A percentile compares a stretch with the other conserved stretches of the same genome.
Conservation (phyloP, 805 yeast species). For the Lachancea kluyveri region DNA sequence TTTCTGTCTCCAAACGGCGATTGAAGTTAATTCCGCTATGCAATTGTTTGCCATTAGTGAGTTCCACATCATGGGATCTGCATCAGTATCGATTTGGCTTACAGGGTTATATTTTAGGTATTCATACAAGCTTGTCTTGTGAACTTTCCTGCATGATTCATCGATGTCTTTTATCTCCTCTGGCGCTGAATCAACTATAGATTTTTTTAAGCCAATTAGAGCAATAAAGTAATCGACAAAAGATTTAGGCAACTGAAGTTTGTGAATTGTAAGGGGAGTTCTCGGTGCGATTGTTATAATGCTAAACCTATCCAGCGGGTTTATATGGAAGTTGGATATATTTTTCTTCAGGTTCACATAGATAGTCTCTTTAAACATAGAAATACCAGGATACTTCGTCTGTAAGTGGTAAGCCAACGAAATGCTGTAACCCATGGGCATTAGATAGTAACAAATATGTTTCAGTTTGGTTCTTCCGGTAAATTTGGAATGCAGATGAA, state of each 20-base stretch:
- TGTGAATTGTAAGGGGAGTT: constrained; percentile 83
- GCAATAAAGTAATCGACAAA: constrained; percentile 18
- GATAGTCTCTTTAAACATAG: constrained; percentile 4
- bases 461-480: constrained; percentile 14
- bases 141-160: constrained; percentile 4
- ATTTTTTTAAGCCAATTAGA: constrained; percentile 13
- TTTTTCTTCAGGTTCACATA: not conserved
- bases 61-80: constrained; percentile 1
- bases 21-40: constrained; percentile 2
- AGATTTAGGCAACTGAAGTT: constrained; percentile 28
- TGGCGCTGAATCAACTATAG: constrained; percentile 7
- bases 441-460: constrained; percentile 20
- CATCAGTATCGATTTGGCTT: not conserved
- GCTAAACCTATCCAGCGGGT: constrained; percentile 25
- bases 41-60: not conserved
- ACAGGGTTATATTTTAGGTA: not conserved
- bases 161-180: constrained; percentile 9
- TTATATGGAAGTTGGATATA: constrained; percentile 15
- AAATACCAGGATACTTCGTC: not conserved
- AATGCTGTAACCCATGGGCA: constrained; percentile 11
- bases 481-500: constrained; percentile 9
- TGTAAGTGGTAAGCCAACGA: not conserved
- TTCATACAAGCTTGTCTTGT: not conserved
- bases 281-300: constrained; percentile 77
- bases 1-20: constrained; percentile 22